Base-by-base conservation (phyloP, 2,329 filamentous ascomycete genomes). In the Rhynchosporium graminicola region DNA sequence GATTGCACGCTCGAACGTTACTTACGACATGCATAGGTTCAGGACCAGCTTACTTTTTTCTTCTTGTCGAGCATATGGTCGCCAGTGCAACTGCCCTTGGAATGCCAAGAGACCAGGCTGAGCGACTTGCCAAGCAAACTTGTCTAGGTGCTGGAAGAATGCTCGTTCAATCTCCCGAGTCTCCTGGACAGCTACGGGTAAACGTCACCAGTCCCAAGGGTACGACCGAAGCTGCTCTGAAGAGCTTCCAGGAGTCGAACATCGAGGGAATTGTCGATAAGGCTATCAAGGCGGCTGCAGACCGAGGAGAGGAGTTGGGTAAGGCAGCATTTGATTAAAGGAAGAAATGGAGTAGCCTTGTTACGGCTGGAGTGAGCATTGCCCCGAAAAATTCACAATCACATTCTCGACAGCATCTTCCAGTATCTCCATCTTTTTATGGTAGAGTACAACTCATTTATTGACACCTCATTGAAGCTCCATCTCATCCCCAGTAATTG, bases 181-280 rank as follows among this genome's bases (percentile, higher is more conserved):
- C 58, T 9, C 58, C 58, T 55, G 58, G 48, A 33, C 58, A 60
- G 26, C 48, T 60, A 42, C 58, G 58, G 6, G 38, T 54, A 36
- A 60, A 60, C 42, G 58, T 60, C 42, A 60, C 58, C 33, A 60
- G 58, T 47, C 58, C 58, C 29, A 60, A 60, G 31, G 58, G 58
- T 15, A 60, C 58, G 7, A 60, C 58, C 1, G 58, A 60, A n/a
- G 58, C 58, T 36, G 58, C 58, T 33, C 33, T 60, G 40, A 60
- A 60, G 10, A 60, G 58, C 48, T 60, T 60, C 40, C 12, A 54
- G 28, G 48, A 43, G 6, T 60, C 58, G 28, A 40, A 48, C 20
- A 10, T 60, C 28, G 58, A 60, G 33, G 58, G 43, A 20, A 33
- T 60, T 7, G 48, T 60, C n/a, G 46, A 40, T 40, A 60, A 60